Evolutionary conservation across 805 yeast species (phyloP), one percentile per base, ranked within the genome.

Genomic region (Nadsonia fulvescens): DNA sequence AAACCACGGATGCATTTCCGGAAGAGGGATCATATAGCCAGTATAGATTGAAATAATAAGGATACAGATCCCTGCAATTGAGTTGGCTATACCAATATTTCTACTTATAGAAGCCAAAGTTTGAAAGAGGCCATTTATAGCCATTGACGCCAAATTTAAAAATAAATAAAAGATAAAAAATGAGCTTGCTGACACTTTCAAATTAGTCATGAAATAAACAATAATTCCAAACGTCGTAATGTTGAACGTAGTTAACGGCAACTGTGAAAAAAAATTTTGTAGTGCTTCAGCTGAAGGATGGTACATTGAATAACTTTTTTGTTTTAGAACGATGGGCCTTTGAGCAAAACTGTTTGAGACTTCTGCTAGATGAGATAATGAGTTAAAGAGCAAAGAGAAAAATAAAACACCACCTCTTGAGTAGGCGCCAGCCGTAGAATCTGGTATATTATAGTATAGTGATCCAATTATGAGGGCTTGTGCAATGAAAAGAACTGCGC

Each of bases 231-330:
- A 67, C 4, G 49, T 43, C 19, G 64, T 32, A 15, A 60, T 47
- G 9, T 56, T 48, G 10, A 53, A 16, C n/a, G 63, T 20, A 39
- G 66, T 66, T 24, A 56, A 42, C 4, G 75, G 76, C 18, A 68
- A 35, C 37, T 70, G 74, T 6, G 73, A 56, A n/a, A 69, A 34
- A 30, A 70, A 56, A 3, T 70, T 62, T 1, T 76, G 70, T 22
- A 71, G 38, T 0, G 78, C 74, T 38, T 71, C 72, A 4, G 78
- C 71, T 28, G 67, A 52, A 8, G 75, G 73, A 34, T 61, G 70
- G 36, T 69, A 69, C 20, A 70, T 42, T 1, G 71, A 67, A 37
- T 59, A 68, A 14, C 58, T 56, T 35, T 61, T 60, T 34, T 69
- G 77, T 40, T 70, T 69, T 36, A 63, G 69, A 19, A 66, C 62